Conservation (phyloP, 1,284 basidiomycete genomes). For the Pseudozyma flocculosa region DNA sequence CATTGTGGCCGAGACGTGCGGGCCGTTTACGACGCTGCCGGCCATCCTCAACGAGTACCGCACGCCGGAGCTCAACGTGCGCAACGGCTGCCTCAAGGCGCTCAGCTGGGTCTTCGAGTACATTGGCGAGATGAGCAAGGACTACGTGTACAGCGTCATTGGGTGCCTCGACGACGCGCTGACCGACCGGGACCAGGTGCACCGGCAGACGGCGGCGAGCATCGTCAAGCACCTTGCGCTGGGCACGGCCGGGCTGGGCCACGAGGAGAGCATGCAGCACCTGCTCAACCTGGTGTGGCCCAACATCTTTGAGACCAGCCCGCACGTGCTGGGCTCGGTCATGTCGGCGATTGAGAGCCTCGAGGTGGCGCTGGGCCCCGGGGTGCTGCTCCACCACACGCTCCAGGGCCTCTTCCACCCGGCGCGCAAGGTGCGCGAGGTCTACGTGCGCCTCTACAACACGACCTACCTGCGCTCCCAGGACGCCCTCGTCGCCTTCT, state of each 20-base stretch:
- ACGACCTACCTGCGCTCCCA: constrained; percentile 72
- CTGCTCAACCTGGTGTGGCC: constrained; percentile 99
- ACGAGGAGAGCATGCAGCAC: constrained; percentile 96
- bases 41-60: constrained; percentile 98
- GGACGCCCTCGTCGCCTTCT: constrained; percentile 90
- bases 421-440: constrained; percentile 92
- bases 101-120: constrained; percentile 99
- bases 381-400: constrained; percentile 79
- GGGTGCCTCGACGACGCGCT: constrained; percentile 97
- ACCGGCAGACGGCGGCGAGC: constrained; percentile 96
- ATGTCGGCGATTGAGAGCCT: constrained; percentile 83
- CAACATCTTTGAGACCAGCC: constrained; percentile 96
- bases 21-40: constrained; percentile 97
- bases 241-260: constrained; percentile 92
- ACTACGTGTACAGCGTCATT: constrained; percentile 95
- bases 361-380: constrained; percentile 91
- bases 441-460: constrained; percentile 76
- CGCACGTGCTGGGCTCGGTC: constrained; percentile 89
- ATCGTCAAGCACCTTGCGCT: constrained; percentile 98
- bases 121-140: constrained; percentile 98
- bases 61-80: constrained; percentile 90
- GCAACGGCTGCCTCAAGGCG: constrained; percentile 98
- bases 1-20: constrained; percentile 82
- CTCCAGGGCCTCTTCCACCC: constrained; percentile 64
- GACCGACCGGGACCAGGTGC: constrained; percentile 95